These are phyloP conservation scores for Andrographis paniculata DNA, from an alignment of 305 asterid genomes.

Conservation along the genomic window DNA sequence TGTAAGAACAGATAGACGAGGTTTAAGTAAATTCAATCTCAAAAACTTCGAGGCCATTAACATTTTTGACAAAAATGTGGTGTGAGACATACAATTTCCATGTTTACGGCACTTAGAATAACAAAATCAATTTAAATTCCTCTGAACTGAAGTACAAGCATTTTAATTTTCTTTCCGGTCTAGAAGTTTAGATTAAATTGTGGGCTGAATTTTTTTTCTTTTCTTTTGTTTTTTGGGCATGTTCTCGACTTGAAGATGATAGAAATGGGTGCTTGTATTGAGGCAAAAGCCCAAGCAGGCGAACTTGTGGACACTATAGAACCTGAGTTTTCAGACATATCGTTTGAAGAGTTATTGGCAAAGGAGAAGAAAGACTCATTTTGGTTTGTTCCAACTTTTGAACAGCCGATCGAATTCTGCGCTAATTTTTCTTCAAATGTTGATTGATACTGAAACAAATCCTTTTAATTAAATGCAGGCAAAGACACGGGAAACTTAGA, in stretches of 20 bases:
- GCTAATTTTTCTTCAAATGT: conserved; percentile 2
- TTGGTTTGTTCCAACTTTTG: conserved; percentile 38
- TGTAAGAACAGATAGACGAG: too few relatives aligned
- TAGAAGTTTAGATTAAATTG: too few relatives aligned
- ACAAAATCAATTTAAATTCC: too few relatives aligned
- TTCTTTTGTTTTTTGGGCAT: too few relatives aligned
- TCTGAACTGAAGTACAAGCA: too few relatives aligned
- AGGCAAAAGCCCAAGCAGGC: conserved; percentile 38
- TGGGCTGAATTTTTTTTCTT: too few relatives aligned
- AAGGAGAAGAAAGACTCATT: conserved; percentile 77
- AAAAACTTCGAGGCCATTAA: too few relatives aligned
- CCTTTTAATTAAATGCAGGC: conserved; percentile 40
- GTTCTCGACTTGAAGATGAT: conserved; percentile 43
- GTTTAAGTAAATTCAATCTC: too few relatives aligned
- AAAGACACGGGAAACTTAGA: conserved; percentile 50
- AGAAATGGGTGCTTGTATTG: conserved; percentile 57
- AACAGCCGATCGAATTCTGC: conserved; percentile 8
- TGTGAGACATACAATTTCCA: too few relatives aligned
- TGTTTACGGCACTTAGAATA: too few relatives aligned
- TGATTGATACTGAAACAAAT: conserved; percentile 8
- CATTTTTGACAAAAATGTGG: too few relatives aligned
- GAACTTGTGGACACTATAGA: conserved; percentile 35
- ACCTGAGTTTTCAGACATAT: conserved; percentile 46
- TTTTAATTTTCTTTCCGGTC: too few relatives aligned
- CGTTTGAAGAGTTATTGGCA: conserved; percentile 77